Evolutionary conservation across 2,329 filamentous ascomycete species (phyloP).

Genomic region (Leptoxyphium fumago): DNA sequence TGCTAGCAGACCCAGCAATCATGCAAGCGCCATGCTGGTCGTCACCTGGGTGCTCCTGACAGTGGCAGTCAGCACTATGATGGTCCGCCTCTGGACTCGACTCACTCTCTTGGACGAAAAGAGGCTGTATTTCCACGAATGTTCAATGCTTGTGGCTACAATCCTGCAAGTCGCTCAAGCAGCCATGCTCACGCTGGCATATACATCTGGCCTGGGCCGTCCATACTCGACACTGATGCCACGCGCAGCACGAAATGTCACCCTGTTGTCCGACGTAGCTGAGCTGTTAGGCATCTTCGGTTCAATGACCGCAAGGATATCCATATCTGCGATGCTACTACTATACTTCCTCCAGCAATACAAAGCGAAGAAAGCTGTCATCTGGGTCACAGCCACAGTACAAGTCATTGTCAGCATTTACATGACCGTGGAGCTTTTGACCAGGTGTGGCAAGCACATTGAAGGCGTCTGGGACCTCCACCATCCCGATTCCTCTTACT

Average conservation of each 20-base stretch:
- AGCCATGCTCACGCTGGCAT: neutral
- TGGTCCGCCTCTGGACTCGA: neutral
- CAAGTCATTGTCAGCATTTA: slow-evolving; percentile 3
- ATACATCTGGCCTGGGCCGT: neutral
- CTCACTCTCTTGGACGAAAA: neutral
- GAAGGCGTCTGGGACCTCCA: slow-evolving; percentile 4
- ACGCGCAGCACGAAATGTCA: neutral
- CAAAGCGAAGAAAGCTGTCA: neutral
- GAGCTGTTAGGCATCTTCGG: neutral
- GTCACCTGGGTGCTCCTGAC: neutral
- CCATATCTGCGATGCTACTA: neutral
- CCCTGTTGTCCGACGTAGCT: neutral
- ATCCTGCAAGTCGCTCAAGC: neutral
- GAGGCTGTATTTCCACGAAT: neutral
- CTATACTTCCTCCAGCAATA: neutral
- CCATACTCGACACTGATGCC: neutral
- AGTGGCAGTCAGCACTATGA: neutral
- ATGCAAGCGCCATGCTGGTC: neutral
- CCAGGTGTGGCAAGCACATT: slow-evolving; percentile 4
- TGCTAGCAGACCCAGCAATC: neutral
- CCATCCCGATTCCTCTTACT: slow-evolving; percentile 1
- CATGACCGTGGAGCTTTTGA: slow-evolving; percentile 2
- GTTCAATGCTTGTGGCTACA: neutral
- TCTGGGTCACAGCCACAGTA: slow-evolving; percentile 1
- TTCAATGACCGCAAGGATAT: neutral